Evolutionary conservation across 305 asterid species (phyloP).

Genomic region (Caryopteris hybrid): DNA sequence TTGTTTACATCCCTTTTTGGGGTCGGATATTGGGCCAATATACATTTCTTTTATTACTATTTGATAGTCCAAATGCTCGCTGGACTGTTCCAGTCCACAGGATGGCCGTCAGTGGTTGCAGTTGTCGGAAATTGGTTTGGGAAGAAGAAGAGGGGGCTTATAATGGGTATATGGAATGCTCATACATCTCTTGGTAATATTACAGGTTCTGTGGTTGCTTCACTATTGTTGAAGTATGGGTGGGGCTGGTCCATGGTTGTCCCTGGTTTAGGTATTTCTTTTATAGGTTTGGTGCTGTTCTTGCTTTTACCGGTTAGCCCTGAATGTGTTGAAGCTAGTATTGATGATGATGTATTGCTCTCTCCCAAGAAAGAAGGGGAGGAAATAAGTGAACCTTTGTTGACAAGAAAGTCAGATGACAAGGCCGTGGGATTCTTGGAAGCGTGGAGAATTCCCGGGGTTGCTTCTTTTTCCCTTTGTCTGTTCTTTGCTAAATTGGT

Average conservation of each 20-base stretch:
- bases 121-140: conserved; percentile 95
- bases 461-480: conserved; percentile 78
- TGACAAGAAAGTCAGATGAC: conserved; percentile 21
- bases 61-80: conserved; percentile 79
- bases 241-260: conserved; percentile 96
- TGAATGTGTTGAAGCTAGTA: conserved; percentile 45
- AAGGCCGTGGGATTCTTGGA: conserved; percentile 68
- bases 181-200: conserved; percentile 96
- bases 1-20: conserved; percentile 80
- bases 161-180: conserved; percentile 97
- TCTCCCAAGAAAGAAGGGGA: conserved; percentile 46
- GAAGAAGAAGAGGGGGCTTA: conserved; percentile 81
- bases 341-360: conserved; percentile 36
- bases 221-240: conserved; percentile 63
- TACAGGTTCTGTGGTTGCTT: conserved; percentile 73
- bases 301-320: conserved; percentile 75
- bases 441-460: conserved; percentile 95
- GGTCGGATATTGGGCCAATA: conserved; percentile 72
- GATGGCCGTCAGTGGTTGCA: conserved; percentile 98
- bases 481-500: conserved; percentile 90
- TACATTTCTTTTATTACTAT: conserved; percentile 66
- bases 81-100: conserved; percentile 90
- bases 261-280: conserved; percentile 67
- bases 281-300: conserved; percentile 56
- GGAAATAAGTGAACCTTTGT: conserved; percentile 40